A percentile compares a stretch with the other conserved stretches of the same genome.
Evolutionary conservation across 345 rosid genomes (phyloP).

Genomic region (Melaleuca quinquenervia): DNA sequence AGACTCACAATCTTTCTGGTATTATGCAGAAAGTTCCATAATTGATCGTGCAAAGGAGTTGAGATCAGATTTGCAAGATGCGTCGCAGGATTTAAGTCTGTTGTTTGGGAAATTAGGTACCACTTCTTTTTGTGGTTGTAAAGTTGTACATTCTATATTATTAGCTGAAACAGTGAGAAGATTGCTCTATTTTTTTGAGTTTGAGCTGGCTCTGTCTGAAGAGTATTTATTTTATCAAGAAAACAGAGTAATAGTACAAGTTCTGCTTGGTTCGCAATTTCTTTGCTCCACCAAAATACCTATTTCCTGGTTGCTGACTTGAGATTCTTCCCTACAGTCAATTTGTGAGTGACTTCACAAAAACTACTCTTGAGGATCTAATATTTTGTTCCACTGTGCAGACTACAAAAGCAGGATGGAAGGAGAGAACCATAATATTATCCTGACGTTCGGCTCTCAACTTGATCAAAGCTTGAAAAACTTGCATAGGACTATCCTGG

Average conservation of each 20-base stretch:
- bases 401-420: constrained; percentile 72
- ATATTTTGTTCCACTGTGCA: constrained; percentile 3
- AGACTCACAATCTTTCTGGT: not conserved
- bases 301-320: not conserved
- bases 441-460: constrained; percentile 79
- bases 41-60: constrained; percentile 57
- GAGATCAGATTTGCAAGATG: constrained; percentile 57
- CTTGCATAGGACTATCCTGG: constrained; percentile 55
- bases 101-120: constrained; percentile 68
- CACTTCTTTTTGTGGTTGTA: not conserved
- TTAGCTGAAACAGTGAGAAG: not conserved
- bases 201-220: not conserved
- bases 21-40: constrained; percentile 46
- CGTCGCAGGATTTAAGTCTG: constrained; percentile 68
- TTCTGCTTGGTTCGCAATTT: not conserved
- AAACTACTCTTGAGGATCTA: not conserved
- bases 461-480: constrained; percentile 66
- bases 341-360: not conserved
- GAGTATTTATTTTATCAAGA: not conserved
- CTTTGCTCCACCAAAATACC: not conserved
- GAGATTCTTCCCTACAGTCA: not conserved
- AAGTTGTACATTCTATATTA: not conserved
- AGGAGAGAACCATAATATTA: constrained; percentile 52
- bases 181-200: not conserved
- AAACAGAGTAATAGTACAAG: not conserved